Conservation (phyloP, 75 land plant genomes). For the Cupressus sempervirens region DNA sequence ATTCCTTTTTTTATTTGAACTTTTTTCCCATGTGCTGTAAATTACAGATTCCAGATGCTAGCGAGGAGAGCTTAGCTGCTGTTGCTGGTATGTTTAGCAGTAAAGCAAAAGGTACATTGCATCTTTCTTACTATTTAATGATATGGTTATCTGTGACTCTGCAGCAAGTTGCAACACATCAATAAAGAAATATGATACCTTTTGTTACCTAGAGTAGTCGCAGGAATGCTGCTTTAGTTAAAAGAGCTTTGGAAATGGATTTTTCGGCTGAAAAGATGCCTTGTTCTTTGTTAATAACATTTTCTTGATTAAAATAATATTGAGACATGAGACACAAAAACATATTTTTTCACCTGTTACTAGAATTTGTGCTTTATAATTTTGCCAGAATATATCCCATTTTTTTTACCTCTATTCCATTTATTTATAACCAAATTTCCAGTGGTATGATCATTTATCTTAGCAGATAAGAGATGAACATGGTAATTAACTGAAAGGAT, state of each 20-base stretch:
- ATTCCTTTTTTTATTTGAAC: not conserved
- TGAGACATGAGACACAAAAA: not conserved
- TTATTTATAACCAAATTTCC: not conserved
- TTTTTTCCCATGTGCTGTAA: not conserved
- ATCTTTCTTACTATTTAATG: not conserved
- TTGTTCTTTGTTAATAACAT: not conserved
- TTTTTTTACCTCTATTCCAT: not conserved
- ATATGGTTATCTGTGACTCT: not conserved
- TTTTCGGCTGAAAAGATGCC: not conserved
- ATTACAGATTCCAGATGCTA: constrained; percentile 69
- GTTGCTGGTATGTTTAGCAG: constrained; percentile 99
- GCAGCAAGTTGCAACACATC: not conserved
- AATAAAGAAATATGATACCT: not conserved
- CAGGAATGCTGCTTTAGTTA: not conserved
- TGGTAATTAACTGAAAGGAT: not conserved
- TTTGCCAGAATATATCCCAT: not conserved
- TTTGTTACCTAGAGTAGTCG: not conserved
- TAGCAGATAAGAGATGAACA: not conserved
- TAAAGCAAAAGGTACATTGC: constrained; percentile 82
- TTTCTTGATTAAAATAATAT: not conserved
- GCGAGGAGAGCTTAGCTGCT: constrained; percentile 92
- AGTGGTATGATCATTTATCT: not conserved
- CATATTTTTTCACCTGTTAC: not conserved
- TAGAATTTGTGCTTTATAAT: not conserved
- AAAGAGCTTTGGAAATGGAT: not conserved